Evolutionary conservation across 1,284 basidiomycete genomes (phyloP).

Genomic region (Fomitopsis schrenkii): DNA sequence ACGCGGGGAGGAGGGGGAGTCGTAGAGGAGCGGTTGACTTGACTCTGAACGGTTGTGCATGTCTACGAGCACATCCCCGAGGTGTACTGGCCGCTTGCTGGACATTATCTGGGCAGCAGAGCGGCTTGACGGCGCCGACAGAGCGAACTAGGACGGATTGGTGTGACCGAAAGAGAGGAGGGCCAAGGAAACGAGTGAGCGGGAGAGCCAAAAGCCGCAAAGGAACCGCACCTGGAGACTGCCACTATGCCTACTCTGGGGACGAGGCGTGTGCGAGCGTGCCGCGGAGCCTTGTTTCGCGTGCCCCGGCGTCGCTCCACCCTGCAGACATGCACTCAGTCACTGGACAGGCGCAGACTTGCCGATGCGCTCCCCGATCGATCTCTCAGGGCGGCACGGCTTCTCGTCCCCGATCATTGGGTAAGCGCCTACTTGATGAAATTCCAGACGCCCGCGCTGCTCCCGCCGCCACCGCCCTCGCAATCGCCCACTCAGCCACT

Average conservation of each 20-base stretch:
- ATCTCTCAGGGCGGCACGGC: background rate
- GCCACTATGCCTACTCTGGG: background rate
- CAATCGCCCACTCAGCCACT: background rate
- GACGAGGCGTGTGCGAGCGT: background rate
- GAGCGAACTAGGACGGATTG: too few relatives aligned
- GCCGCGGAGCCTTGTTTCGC: background rate
- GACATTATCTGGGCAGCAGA: background rate
- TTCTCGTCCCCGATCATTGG: background rate
- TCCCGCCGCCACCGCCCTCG: background rate
- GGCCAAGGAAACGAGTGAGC: background rate
- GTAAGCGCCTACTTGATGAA: background rate
- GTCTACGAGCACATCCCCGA: constrained; percentile 7
- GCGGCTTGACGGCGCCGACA: background rate
- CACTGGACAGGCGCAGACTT: too few relatives aligned
- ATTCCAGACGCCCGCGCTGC: background rate
- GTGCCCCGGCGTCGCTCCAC: background rate
- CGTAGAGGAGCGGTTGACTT: constrained; percentile 22
- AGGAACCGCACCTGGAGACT: background rate
- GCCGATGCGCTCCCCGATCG: background rate
- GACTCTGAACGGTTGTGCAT: constrained; percentile 23
- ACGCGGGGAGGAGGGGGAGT: constrained; percentile 12
- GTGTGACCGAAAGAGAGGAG: background rate
- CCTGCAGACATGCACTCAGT: background rate
- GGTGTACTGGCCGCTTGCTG: constrained; percentile 4
- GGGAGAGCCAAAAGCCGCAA: background rate